phyloP scores from a whole-genome alignment of 306 rosid species.

The Cercis canadensis region DNA sequence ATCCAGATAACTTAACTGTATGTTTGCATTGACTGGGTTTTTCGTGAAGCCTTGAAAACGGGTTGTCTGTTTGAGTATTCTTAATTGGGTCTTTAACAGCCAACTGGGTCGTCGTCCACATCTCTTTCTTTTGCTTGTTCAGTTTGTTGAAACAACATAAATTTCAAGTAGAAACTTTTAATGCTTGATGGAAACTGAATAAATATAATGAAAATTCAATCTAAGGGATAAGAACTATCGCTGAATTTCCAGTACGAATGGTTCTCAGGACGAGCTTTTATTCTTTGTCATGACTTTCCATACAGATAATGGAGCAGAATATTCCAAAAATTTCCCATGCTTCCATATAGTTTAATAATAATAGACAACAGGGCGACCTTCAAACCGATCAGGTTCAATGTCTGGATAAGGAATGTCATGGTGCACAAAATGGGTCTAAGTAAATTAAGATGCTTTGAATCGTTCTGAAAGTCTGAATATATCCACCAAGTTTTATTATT shows the following conservation, averaged over 20 bases:
- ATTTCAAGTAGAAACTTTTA: no score
- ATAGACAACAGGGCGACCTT: neutral
- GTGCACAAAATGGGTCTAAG: neutral
- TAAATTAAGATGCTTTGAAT: constrained; percentile 8
- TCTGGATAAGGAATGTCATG: neutral
- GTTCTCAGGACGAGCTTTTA: no score
- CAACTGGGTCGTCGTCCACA: neutral
- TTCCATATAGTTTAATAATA: neutral
- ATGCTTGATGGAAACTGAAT: no score
- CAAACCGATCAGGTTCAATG: neutral
- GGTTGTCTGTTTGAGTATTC: constrained; percentile 8
- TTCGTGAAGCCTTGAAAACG: constrained; percentile 2
- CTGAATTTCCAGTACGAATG: no score
- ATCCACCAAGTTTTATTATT: neutral
- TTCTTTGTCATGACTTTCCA: no score
- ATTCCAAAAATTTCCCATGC: constrained; percentile 5
- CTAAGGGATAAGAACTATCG: no score
- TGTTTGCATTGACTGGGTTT: constrained; percentile 21
- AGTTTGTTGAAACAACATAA: neutral
- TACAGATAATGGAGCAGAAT: no score
- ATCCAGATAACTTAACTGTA: constrained; percentile 8
- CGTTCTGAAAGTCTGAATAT: neutral
- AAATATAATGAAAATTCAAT: no score
- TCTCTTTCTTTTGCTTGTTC: neutral
- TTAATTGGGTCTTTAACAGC: neutral